phyloP scores from a whole-genome alignment of 1,284 basidiomycete species.

The Tylopilus orsonianus region DNA sequence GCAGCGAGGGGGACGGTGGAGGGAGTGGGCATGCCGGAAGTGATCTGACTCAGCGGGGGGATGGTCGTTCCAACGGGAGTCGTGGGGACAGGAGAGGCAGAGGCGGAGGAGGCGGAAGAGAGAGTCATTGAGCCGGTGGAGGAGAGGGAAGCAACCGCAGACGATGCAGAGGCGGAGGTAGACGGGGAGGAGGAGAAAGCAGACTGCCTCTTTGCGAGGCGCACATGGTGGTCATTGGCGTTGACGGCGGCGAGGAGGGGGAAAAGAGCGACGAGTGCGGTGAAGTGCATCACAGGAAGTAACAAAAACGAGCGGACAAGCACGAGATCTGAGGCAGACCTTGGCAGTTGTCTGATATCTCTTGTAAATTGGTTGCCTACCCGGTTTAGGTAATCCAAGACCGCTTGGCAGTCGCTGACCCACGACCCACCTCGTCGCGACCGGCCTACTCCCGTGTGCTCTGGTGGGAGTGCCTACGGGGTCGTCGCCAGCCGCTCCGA shows the following conservation, averaged over 20 bases:
- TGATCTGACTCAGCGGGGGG: slow-evolving; percentile 62
- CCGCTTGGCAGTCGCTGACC: too few species aligned
- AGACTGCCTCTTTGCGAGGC: slow-evolving; percentile 28
- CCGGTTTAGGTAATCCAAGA: too few species aligned
- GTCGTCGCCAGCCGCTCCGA: too few species aligned
- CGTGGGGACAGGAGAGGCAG: slow-evolving; percentile 25
- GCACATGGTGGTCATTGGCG: slow-evolving; percentile 35
- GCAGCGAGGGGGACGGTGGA: slow-evolving; percentile 49
- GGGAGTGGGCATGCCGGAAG: slow-evolving; percentile 63
- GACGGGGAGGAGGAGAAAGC: slow-evolving; percentile 23
- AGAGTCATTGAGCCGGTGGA: slow-evolving; percentile 20
- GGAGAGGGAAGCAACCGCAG: slow-evolving; percentile 1
- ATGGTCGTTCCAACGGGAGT: slow-evolving; percentile 36
- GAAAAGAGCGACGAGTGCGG: slow-evolving; percentile 45
- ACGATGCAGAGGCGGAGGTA: slow-evolving; percentile 17
- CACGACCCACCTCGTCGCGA: too few species aligned
- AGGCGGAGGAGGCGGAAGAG: slow-evolving; percentile 17
- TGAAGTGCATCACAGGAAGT: slow-evolving; percentile 42
- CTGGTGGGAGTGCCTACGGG: too few species aligned
- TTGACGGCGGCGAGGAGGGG: slow-evolving; percentile 37
- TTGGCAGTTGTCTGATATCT: too few species aligned
- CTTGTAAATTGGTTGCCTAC: too few species aligned
- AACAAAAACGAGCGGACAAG: slow-evolving; percentile 14
- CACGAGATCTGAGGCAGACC: too few species aligned
- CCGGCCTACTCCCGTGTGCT: too few species aligned